Evolutionary conservation across 2,329 filamentous ascomycete genomes (phyloP).

Genomic region (Talaromyces atroroseus): DNA sequence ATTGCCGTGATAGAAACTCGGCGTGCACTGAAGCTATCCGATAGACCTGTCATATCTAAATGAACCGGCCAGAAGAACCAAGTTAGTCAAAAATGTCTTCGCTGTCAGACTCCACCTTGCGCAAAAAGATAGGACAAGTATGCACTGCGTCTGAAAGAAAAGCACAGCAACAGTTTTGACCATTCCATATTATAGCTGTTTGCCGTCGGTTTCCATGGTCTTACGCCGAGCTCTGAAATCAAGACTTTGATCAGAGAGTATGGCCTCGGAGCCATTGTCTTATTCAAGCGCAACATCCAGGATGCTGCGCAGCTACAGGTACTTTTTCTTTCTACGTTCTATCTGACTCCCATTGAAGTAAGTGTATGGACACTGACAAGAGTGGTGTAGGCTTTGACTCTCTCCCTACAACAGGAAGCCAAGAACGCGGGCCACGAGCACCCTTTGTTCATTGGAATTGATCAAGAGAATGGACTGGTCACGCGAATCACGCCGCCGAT

Average conservation of each 20-base stretch:
- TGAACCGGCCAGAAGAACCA: no score
- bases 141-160: neutral
- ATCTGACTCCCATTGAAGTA: neutral
- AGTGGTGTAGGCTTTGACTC: slow-evolving; percentile 26
- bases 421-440: slow-evolving; percentile 34
- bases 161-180: neutral
- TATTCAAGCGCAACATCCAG: slow-evolving; percentile 40
- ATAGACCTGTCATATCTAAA: no score
- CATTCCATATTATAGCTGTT: slow-evolving; percentile 31
- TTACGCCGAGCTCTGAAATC: slow-evolving; percentile 35
- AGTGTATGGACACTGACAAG: neutral
- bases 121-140: neutral
- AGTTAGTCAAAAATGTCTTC: neutral
- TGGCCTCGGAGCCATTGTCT: slow-evolving; percentile 38
- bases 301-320: slow-evolving; percentile 36
- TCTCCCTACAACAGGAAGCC: slow-evolving; percentile 36
- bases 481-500: slow-evolving; percentile 38
- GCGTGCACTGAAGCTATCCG: no score
- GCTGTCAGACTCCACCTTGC: neutral
- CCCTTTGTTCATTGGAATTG: slow-evolving; percentile 41
- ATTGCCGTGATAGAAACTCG: no score
- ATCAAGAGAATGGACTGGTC: slow-evolving; percentile 44
- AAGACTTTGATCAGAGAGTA: slow-evolving; percentile 39
- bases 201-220: slow-evolving; percentile 40
- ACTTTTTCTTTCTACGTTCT: no score